phyloP scores from a whole-genome alignment of 495 filamentous ascomycete species.

The Thozetella sp. region DNA sequence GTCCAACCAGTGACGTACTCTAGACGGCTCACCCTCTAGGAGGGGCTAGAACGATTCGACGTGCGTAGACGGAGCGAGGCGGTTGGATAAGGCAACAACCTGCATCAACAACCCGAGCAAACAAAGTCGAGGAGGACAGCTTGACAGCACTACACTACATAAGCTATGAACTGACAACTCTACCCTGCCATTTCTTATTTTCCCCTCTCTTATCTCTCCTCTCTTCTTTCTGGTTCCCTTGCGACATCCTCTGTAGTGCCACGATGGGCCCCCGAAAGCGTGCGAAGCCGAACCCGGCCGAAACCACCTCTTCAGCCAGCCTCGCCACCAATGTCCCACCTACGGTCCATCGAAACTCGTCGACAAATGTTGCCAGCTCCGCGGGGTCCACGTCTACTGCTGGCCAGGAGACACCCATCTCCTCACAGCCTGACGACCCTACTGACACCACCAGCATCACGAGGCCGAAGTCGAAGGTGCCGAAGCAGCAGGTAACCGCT shows the following conservation, averaged over 20 bases:
- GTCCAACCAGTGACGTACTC: slow-evolving; percentile 1
- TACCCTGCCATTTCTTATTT: background rate
- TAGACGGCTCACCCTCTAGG: background rate
- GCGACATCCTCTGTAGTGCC: background rate
- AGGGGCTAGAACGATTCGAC: background rate
- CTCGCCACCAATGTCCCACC: slow-evolving; percentile 11
- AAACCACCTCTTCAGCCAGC: slow-evolving; percentile 34
- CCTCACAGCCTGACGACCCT: slow-evolving; percentile 6
- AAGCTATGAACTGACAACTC: background rate
- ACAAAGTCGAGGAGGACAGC: background rate
- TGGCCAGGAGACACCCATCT: slow-evolving; percentile 3
- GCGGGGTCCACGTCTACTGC: slow-evolving; percentile 8
- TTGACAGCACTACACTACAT: background rate
- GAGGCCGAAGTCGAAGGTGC: slow-evolving; percentile 1
- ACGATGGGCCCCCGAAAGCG: slow-evolving; percentile 65
- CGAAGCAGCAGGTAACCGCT: slow-evolving; percentile 18
- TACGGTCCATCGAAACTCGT: slow-evolving; percentile 4
- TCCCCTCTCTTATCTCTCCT: background rate
- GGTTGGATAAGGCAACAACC: slow-evolving; percentile 1
- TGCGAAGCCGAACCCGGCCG: slow-evolving; percentile 59
- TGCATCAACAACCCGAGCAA: too few relatives aligned
- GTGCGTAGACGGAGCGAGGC: background rate
- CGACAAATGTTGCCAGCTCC: slow-evolving; percentile 2
- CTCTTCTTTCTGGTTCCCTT: background rate
- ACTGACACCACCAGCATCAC: slow-evolving; percentile 5